phyloP scores from a whole-genome alignment of 2,329 filamentous ascomycete species.

The Aureobasidium sp. region DNA sequence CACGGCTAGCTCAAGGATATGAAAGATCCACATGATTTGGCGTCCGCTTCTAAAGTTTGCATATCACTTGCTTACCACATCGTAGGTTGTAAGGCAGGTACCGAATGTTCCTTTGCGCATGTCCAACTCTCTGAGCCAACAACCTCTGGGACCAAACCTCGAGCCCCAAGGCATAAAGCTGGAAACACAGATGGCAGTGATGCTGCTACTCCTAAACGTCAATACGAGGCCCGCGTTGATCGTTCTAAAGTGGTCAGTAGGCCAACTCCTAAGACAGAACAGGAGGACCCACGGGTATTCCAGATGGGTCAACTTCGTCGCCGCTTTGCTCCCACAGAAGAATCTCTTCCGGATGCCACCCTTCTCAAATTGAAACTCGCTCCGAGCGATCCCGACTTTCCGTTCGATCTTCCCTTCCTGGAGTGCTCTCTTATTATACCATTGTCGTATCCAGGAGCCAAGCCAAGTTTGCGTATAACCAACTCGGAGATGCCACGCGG shows the following conservation, averaged over 20 bases:
- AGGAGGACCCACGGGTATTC: slow-evolving; percentile 63
- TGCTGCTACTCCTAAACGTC: slow-evolving; percentile 16
- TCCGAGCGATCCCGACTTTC: slow-evolving; percentile 78
- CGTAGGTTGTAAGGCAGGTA: slow-evolving; percentile 47
- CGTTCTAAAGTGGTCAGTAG: slow-evolving; percentile 52
- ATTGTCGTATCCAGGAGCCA: slow-evolving; percentile 51
- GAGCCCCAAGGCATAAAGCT: not conserved
- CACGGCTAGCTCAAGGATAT: not conserved
- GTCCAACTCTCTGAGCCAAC: slow-evolving; percentile 19
- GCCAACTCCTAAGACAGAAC: slow-evolving; percentile 59
- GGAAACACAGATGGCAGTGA: not conserved
- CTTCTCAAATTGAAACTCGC: slow-evolving; percentile 57
- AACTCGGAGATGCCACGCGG: slow-evolving; percentile 66
- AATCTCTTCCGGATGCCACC: slow-evolving; percentile 43
- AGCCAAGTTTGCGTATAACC: slow-evolving; percentile 54
- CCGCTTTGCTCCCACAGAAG: slow-evolving; percentile 52
- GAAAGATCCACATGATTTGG: not conserved
- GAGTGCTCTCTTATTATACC: slow-evolving; percentile 64
- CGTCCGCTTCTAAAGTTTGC: not conserved
- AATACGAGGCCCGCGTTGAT: slow-evolving; percentile 28
- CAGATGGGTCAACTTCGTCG: slow-evolving; percentile 66
- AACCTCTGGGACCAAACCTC: not conserved
- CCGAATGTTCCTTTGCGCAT: slow-evolving; percentile 46
- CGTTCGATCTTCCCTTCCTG: slow-evolving; percentile 65
- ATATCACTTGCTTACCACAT: not conserved